These are phyloP conservation scores for Fusarium burgessii DNA, from an alignment of 2,329 filamentous ascomycete genomes.

Conservation along the genomic window DNA sequence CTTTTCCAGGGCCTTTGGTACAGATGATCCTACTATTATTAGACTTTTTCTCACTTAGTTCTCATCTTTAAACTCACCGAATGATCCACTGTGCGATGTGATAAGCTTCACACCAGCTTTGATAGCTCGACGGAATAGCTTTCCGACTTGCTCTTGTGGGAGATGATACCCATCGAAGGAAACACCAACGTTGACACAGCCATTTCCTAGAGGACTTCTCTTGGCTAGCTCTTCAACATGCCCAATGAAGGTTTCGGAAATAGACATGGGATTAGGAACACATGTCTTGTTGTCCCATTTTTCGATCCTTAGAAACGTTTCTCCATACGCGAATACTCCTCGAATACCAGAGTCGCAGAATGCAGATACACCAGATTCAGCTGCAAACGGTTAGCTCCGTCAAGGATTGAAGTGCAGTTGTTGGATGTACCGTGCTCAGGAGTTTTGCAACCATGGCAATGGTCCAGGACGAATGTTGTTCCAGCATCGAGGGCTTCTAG, in stretches of 20 bases:
- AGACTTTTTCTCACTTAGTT: accelerated
- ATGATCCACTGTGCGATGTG: neutral
- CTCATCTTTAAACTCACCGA: neutral
- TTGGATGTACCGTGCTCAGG: neutral
- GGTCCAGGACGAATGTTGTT: conserved; percentile 1
- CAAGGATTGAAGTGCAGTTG: too few relatives aligned
- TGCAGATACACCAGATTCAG: neutral
- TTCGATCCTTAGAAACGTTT: neutral
- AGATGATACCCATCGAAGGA: neutral
- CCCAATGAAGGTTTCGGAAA: neutral
- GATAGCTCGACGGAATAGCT: neutral
- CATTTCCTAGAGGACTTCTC: neutral
- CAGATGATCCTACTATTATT: neutral
- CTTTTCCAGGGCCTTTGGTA: neutral
- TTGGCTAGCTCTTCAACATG: neutral
- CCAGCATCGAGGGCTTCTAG: conserved; percentile 6
- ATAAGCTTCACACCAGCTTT: neutral
- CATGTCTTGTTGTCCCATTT: neutral
- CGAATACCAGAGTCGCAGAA: neutral
- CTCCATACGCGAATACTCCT: neutral
- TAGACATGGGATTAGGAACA: neutral
- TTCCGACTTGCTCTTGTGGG: neutral
- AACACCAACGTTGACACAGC: neutral
- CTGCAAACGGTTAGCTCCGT: too few relatives aligned
- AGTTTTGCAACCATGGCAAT: neutral